These are phyloP conservation scores for Aspergillus cristatus DNA, from an alignment of 495 filamentous ascomycete species.

Conservation along the genomic window DNA sequence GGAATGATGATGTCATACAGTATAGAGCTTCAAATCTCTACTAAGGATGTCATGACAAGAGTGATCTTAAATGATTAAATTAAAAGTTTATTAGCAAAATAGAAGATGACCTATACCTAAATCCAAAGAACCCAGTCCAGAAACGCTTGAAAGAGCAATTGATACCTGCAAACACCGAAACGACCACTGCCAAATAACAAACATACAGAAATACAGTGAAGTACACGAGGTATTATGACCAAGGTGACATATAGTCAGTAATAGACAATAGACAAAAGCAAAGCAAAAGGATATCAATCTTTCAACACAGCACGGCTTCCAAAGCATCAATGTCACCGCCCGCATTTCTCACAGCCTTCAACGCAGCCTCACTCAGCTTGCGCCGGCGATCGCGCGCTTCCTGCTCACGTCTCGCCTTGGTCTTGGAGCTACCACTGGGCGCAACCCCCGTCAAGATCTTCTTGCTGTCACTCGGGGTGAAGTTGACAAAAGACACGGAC, in stretches of 20 bases:
- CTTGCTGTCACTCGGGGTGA: slow-evolving; percentile 70
- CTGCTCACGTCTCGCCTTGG: slow-evolving; percentile 80
- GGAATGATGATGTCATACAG: too few species aligned
- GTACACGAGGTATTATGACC: neutral
- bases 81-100: too few species aligned
- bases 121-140: neutral
- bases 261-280: slow-evolving; percentile 1
- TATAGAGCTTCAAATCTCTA: too few species aligned
- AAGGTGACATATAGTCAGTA: slow-evolving; percentile 1
- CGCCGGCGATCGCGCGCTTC: slow-evolving; percentile 73
- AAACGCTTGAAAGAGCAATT: neutral
- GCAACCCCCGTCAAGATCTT: slow-evolving; percentile 86
- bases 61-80: too few species aligned
- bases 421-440: slow-evolving; percentile 84
- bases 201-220: neutral
- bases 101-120: too few species aligned
- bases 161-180: slow-evolving; percentile 14
- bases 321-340: slow-evolving; percentile 65
- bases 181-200: slow-evolving; percentile 12
- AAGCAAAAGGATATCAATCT: slow-evolving; percentile 3
- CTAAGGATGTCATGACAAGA: too few species aligned
- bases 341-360: slow-evolving; percentile 63
- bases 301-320: slow-evolving; percentile 36
- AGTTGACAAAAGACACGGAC: slow-evolving; percentile 77
- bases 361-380: slow-evolving; percentile 63